Base-by-base conservation (phyloP, 129 eudicot species). In the Logfia minima region DNA sequence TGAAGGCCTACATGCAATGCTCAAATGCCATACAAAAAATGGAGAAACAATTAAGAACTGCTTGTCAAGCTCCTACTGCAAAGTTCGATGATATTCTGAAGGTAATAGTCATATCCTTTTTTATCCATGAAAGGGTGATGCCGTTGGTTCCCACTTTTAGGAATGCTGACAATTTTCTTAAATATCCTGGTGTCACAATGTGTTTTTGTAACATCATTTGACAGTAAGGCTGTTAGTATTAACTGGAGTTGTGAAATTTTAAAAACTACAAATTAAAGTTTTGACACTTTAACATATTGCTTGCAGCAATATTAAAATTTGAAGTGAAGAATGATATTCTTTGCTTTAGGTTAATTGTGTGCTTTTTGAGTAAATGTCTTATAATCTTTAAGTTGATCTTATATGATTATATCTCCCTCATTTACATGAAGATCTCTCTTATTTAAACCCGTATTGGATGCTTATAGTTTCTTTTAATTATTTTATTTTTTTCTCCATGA, bases 1-100 rank as follows among this genome's bases (percentile, higher is more conserved):
- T 90, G 88, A 96, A 95, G 85, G 99, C 99, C 18, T 90, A 88
- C 80, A 74, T 89, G 73, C 92, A 85, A 67, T 88, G 96, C 79
- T 72, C 97, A 45, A 89, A 77, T 82, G 88, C 91, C 45, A 84
- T 95, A 70, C 96, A 89, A 77, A 81, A 72, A 61, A 91, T 95
- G 99, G 99, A 92, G 77, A 95, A 85, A 86, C 88, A 88, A 67
- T 86, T 95, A 64, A 88, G 96, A 88, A 55, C 77, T 48, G 97
- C 95, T 69, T 89, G 96, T 70, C 96, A 88, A 76, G 88, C 90
- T 75, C 93, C 97, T 74, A 75, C 74, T 85, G 96, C 96, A 55
- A 88, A 85, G 68, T 77, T 92, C 70, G 90, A 88, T 67, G 80
- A 82, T 79, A 86, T 95, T 65, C 66, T 95, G 32, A 95, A 92